These are phyloP conservation scores for Candida takata DNA, from an alignment of 805 yeast species.

Conservation along the genomic window DNA sequence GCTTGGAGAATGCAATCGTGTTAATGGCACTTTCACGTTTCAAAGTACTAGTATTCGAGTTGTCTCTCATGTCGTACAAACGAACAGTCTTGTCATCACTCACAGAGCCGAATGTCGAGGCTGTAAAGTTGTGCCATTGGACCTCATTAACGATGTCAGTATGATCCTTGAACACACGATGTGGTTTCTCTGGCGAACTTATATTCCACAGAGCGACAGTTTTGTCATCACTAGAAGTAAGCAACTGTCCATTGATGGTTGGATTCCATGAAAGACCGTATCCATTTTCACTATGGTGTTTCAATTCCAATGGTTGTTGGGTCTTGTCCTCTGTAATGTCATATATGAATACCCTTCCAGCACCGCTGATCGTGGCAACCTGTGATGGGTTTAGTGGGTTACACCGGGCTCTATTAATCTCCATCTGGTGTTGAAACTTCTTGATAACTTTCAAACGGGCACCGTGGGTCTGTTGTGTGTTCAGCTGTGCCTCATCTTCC, in stretches of 20 bases:
- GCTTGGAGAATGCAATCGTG: conserved; percentile 57
- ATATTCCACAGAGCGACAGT: conserved; percentile 59
- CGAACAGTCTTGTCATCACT: conserved; percentile 59
- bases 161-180: conserved; percentile 32
- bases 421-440: conserved; percentile 55
- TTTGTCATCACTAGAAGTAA: conserved; percentile 62
- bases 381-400: conserved; percentile 53
- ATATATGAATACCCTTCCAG: conserved; percentile 54
- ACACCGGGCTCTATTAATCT: conserved; percentile 65
- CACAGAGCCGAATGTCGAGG: conserved; percentile 55
- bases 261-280: conserved; percentile 70
- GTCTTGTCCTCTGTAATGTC: conserved; percentile 25
- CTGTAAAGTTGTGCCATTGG: conserved; percentile 55
- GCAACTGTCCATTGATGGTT: conserved; percentile 37
- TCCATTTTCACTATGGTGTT: conserved; percentile 60
- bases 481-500: conserved; percentile 2
- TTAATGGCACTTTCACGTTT: conserved; percentile 40
- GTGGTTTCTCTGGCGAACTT: conserved; percentile 20
- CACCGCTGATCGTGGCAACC: conserved; percentile 63
- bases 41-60: conserved; percentile 22
- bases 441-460: conserved; percentile 55
- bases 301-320: conserved; percentile 25
- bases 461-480: conserved; percentile 26
- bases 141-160: conserved; percentile 66
- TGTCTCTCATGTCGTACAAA: conserved; percentile 42